Evolutionary conservation across 2,329 filamentous ascomycete species (phyloP).

Genomic region (Sporothrix brasiliensis): DNA sequence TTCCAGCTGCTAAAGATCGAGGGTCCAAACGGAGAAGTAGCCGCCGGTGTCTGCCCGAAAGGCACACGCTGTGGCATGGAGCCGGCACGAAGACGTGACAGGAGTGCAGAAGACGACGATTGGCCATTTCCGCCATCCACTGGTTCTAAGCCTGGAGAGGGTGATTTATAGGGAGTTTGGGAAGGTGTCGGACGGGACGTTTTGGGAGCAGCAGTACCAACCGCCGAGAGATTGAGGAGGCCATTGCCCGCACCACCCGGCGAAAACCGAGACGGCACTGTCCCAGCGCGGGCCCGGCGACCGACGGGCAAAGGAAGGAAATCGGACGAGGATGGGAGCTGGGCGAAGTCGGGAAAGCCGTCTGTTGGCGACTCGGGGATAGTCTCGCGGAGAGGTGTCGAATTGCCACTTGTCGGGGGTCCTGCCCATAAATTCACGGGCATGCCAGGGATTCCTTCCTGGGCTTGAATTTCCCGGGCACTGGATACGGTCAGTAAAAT

Average conservation of each 20-base stretch:
- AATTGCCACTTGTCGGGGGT: constrained; percentile 93
- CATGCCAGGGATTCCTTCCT: constrained; percentile 78
- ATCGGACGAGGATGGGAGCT: constrained; percentile 67
- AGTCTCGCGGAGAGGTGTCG: constrained; percentile 92
- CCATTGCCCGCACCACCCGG: constrained; percentile 69
- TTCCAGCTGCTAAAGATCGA: constrained; percentile 92
- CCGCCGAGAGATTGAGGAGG: constrained; percentile 57
- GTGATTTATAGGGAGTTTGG: constrained; percentile 80
- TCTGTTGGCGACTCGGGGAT: constrained; percentile 97
- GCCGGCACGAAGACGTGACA: constrained; percentile 85
- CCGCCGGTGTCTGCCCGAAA: constrained; percentile 57
- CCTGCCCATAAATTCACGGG: constrained; percentile 84
- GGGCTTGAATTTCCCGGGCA: constrained; percentile 93
- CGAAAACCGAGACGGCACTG: constrained; percentile 92
- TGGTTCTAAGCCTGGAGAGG: constrained; percentile 58
- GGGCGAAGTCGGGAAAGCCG: constrained; percentile 88
- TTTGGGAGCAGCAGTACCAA: constrained; percentile 61
- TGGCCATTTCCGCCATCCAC: constrained; percentile 46
- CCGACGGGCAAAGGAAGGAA: constrained; percentile 67
- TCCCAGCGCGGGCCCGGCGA: constrained; percentile 86
- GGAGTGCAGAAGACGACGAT: constrained; percentile 66
- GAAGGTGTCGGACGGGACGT: constrained; percentile 84
- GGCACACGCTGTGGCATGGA: constrained; percentile 90
- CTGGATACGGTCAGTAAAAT: constrained; percentile 50
- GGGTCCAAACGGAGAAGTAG: constrained; percentile 75